Evolutionary conservation across 1,284 basidiomycete genomes (phyloP), one percentile per base, ranked within the genome.

Genomic region (Athelia psychrophila): DNA sequence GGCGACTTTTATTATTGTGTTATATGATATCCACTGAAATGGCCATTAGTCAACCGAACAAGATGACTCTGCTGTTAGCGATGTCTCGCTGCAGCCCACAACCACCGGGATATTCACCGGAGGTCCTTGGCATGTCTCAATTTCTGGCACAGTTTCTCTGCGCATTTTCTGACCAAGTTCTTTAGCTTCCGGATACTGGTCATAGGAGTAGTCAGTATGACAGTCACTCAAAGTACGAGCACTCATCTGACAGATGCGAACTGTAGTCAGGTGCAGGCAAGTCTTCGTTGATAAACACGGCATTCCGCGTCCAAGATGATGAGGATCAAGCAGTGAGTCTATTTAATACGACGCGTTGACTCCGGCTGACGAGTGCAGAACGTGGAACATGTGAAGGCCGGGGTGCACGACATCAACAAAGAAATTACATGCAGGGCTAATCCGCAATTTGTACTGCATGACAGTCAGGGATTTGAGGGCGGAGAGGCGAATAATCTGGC

Each of bases 381-480:
- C n/a, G 38, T 42, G 9, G 6, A 6, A 6, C n/a, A 42, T 42
- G 6, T 42, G n/a, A 6, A n/a, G 8, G 51, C 61, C 24, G 66
- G 65, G 48, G 30, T 51, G 2, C 54, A 59, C 16, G 44, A 64
- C 22, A 65, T 67, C 45, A 35, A 58, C 4, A 27, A 38, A 10
- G 63, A 56, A 36, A 53, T 60, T 42, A 55, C 38, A 18, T 63
- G 60, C 1, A 3, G 3, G 6, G 51, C 54, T 10, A 68, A 68
- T 47, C 19, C 47, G 6, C 58, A 56, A 5, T 62, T 68, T 32
- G 54, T 67, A 18, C 56, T 68, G 2, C 66, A 68, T 47, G 66
- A 68, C 45, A 64, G 60, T 45, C 33, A 55, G 38, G 66, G 65
- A 0, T 68, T 67, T 51, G 66, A 67, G 36, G 51, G 57, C 15